Base-by-base conservation (phyloP, 768 basidiomycete genomes). In the Tricholoma terreum region DNA sequence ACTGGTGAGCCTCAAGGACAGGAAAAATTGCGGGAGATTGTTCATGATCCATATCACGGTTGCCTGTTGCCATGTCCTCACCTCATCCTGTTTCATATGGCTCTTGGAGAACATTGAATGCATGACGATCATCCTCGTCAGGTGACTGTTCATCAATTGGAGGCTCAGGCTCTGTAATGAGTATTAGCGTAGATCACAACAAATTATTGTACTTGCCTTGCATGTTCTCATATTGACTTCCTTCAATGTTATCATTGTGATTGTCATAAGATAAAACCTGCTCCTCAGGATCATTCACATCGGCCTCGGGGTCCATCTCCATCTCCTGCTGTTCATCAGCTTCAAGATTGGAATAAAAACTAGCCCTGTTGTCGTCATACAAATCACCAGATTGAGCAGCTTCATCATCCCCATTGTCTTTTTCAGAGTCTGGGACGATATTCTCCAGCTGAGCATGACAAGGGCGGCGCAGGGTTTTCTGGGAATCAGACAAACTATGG, bases 131-230 rank as follows among this genome's bases (percentile, higher is more conserved):
- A 34, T 34, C n/a, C n/a, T n/a, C n/a, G n/a, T n/a, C n/a, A n/a
- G n/a, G n/a, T n/a, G n/a, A n/a, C n/a, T n/a, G n/a, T 36, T 51
- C 50, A 36, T 51, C 50, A 34, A 51, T 51, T 46, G 45, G 45
- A n/a, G n/a, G n/a, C n/a, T n/a, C n/a, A 14, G 50, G 31, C 30
- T 51, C 31, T 51, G 50, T 19, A 51, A 50, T 30, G 35, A 51
- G 9, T 34, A 36, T 51, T 33, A 51, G 50, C 35, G 19, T 33
- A 34, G 21, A 36, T 50, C 49, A 21, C 30, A 50, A 50, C 10
- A 31, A 31, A 50, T 50, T n/a, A 50, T 50, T n/a, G 15, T 34
- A n/a, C 31, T 33, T 36, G 50, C 50, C 50, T 51, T 30, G 33
- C 30, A 50, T 3, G 11, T 31, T 31, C 49, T 22, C 50, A 34